Base-by-base conservation (phyloP, 2,329 filamentous ascomycete species). In the Didymella segeticola region DNA sequence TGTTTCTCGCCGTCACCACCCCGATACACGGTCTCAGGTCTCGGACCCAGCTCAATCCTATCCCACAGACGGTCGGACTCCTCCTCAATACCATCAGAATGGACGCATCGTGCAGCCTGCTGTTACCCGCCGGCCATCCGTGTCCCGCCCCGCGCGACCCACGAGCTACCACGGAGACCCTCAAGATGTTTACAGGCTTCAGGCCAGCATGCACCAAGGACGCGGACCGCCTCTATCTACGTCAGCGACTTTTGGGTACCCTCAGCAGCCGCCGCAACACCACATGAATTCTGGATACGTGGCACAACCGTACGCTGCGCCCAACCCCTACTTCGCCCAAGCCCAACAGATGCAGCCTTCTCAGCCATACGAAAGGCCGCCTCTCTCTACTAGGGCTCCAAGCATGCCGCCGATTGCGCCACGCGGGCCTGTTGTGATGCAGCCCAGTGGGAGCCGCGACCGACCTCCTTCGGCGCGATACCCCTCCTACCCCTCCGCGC, bases 181-280 rank as follows among this genome's bases (percentile, higher is more conserved):
- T n/a, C 8, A 45, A 2, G 49, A 51, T 33, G 67, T n/a, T n/a
- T n/a, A 65, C 54, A 67, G 58, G 56, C 33, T 29, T 10, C 57
- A 57, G 23, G 22, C 38, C 10, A 64, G 60, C 49, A 69, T 66
- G 61, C 61, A 59, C 41, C 63, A 63, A 9, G 66, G 70, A 10
- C 64, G 56, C 43, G 71, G 71, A 12, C 72, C 72, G 23, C 72
- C 73, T 7, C 71, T 50, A 5, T 61, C 73, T 4, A 56, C 63
- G 51, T 72, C 70, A 27, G 70, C 69, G 5, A n/a, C n/a, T n/a
- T n/a, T n/a, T n/a, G n/a, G n/a, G n/a, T n/a, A n/a, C n/a, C n/a
- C n/a, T n/a, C n/a, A n/a, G n/a, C n/a, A n/a, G n/a, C n/a, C n/a
- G n/a, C n/a, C n/a, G n/a, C n/a, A n/a, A n/a, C n/a, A n/a, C n/a